These are phyloP conservation scores for Sporisorium reilianum DNA, from an alignment of 1,284 basidiomycete genomes.

Conservation along the genomic window DNA sequence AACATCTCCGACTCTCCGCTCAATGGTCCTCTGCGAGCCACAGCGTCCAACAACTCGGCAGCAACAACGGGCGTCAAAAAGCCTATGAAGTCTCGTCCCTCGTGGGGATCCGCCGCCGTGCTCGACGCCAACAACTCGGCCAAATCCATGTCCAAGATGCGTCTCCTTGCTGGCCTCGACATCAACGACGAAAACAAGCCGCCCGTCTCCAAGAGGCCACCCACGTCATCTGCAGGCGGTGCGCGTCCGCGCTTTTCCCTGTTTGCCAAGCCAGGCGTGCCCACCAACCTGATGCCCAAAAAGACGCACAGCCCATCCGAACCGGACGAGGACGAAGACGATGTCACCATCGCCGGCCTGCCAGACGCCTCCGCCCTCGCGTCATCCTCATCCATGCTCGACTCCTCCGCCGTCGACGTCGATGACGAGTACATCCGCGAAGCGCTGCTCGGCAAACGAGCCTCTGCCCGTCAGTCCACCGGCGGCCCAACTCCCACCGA, in stretches of 20 bases:
- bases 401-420: constrained; percentile 11
- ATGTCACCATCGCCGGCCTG: constrained; percentile 28
- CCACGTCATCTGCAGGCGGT: constrained; percentile 13
- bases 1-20: constrained; percentile 48
- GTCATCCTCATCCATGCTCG: constrained; percentile 15
- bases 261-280: constrained; percentile 49
- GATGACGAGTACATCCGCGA: constrained; percentile 55
- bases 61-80: constrained; percentile 19
- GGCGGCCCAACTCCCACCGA: constrained; percentile 32
- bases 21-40: constrained; percentile 18
- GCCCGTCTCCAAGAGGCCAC: constrained; percentile 26
- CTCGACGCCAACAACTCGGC: constrained; percentile 33
- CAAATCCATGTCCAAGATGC: constrained; percentile 46
- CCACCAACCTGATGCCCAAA: constrained; percentile 40
- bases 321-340: constrained; percentile 43
- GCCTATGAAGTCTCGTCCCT: constrained; percentile 42
- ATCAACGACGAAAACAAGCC: constrained; percentile 43
- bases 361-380: constrained; percentile 21
- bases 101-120: constrained; percentile 42
- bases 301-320: constrained; percentile 17
- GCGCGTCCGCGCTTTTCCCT: constrained; percentile 44
- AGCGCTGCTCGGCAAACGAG: constrained; percentile 42
- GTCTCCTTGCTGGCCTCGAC: constrained; percentile 41
- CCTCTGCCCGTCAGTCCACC: constrained; percentile 31
- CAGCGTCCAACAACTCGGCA: constrained; percentile 11